Evolutionary conservation across 2,329 filamentous ascomycete genomes (phyloP), one percentile per base, ranked within the genome.

Genomic region (Monosporascus sp.): DNA sequence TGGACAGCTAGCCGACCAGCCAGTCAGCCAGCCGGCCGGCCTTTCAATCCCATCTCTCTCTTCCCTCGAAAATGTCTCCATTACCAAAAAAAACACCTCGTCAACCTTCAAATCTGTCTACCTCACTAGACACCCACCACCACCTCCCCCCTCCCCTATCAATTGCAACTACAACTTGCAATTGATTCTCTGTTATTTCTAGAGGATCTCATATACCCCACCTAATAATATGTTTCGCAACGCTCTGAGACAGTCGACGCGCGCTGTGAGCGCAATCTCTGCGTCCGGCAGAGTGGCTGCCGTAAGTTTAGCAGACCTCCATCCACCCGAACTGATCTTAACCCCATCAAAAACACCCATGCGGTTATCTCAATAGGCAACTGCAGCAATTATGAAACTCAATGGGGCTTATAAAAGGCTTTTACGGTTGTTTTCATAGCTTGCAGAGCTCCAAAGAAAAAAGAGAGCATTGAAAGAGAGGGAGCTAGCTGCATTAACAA

Each of bases 171-270:
- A 82, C 77, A 79, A 79, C 78, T 73, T 79, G 82, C 82, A 84
- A 84, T 85, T 85, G 83, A 76, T 76, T 76, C 74, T 73, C 72
- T 65, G 74, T 76, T 69, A 71, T 48, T 55, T 49, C 70, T 75
- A 71, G 74, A 74, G 72, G 77, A 74, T 70, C 71, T 73, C 69
- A 77, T 67, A 76, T 69, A 75, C 75, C 77, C 80, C 76, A 69
- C 66, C 22, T 45, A 45, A 45, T 67, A 82, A 75, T 80, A 97
- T 97, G 93, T 96, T 97, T 85, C 91, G 93, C 82, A 96, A 90
- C 87, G 92, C 93, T 83, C 85, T 97, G 81, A 87, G 92, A 83
- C 91, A 96, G 84, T 95, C 91, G 77, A 88, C 88, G 82, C 91
- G 92, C 83, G 88, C 90, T 78, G 90, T 93, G 80, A 89, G 90